phyloP scores from a whole-genome alignment of 306 rosid species.

The Vigna unguiculata region DNA sequence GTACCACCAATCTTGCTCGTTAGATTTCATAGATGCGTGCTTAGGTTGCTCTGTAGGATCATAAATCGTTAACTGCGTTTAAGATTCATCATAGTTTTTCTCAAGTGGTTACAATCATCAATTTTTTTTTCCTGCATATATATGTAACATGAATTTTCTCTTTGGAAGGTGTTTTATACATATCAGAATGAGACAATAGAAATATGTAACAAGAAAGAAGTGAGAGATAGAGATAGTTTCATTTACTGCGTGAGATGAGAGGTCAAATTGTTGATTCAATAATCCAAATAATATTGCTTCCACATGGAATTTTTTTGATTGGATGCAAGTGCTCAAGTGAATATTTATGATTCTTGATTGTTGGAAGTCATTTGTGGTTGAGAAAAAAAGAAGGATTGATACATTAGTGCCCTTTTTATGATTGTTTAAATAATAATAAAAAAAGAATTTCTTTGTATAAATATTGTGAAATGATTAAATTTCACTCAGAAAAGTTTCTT shows the following conservation, averaged over 20 bases:
- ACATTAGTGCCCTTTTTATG: not conserved
- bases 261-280: not conserved
- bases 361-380: not conserved
- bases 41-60: not conserved
- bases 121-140: not conserved
- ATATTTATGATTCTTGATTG: not conserved
- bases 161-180: not conserved
- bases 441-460: not conserved
- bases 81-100: not conserved
- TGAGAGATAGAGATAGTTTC: not conserved
- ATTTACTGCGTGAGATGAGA: not conserved
- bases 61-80: not conserved
- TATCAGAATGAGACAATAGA: not conserved
- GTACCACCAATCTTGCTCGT: constrained; percentile 38
- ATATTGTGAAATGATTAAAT: not conserved
- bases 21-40: not conserved
- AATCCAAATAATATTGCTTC: not conserved
- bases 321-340: not conserved
- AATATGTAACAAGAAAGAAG: not conserved
- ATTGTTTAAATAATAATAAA: not conserved
- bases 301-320: not conserved
- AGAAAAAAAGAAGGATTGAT: not conserved
- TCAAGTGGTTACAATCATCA: not conserved
- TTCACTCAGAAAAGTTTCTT: not conserved
- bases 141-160: not conserved